Evolutionary conservation across 2,329 filamentous ascomycete genomes (phyloP), one percentile per base, ranked within the genome.

Genomic region (Colletotrichum spaethianum): DNA sequence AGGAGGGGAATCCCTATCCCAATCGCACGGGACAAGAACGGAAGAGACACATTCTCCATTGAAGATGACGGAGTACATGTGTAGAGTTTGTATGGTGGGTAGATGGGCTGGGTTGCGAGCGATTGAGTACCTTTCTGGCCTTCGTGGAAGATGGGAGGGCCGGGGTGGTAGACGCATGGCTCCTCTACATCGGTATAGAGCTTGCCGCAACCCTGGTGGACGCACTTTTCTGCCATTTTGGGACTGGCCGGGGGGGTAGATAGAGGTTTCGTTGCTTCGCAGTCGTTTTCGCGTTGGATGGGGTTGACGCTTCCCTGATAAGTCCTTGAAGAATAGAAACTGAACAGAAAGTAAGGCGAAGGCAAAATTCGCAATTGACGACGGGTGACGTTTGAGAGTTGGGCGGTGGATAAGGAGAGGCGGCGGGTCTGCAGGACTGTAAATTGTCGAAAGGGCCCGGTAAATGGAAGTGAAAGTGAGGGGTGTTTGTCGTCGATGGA

Each of bases 131-230:
- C 96, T 91, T 99, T 98, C 85, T 98, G 96, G 73, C 96, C 96
- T 85, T 99, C 96, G 82, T 98, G 96, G 83, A 99, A 99, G 81
- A 96, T 88, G 56, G 96, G 96, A 75, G 95, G 94, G 68, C 95
- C 95, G 53, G 96, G 94, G 84, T 99, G 96, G 85, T 98, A 98
- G 77, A 90, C 85, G 85, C 96, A 99, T 76, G 92, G 88, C 82
- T 98, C 96, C 52, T 94, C 90, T 12, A 92, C 84, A 82, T 98
- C 93, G 60, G 92, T 91, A 83, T 94, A 98, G 75, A 87, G 83
- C 88, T 98, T 98, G 78, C 93, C 94, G 83, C 96, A 99, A 81
- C 95, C 95, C 83, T 97, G 95, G 86, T 98, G 96, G 70, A 98
- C 94, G 83, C 96, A 99, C 86, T 97, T 98, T 78, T 92, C 89